Conservation (phyloP, 176 grass and related monocot genomes). For the Cenchrus fungigraminus region DNA sequence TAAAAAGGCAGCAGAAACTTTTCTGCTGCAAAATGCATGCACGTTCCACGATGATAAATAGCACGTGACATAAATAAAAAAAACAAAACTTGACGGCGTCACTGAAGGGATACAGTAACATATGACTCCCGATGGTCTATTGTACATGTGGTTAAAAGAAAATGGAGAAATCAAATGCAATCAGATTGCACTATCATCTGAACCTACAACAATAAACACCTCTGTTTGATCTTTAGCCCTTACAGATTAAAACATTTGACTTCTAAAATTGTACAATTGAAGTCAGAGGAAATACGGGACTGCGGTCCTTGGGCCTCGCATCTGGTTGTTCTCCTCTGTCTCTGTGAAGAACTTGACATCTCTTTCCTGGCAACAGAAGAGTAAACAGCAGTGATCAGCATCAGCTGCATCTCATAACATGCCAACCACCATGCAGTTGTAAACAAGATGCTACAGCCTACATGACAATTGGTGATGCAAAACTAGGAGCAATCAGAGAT, state of each 20-base stretch:
- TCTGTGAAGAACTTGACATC: slow-evolving; percentile 98
- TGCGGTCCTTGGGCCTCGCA: slow-evolving; percentile 89
- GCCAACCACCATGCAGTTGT: not conserved
- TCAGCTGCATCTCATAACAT: not conserved
- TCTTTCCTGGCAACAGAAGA: slow-evolving; percentile 62
- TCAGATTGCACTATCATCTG: slow-evolving; percentile 59
- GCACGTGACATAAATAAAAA: slow-evolving; percentile 29
- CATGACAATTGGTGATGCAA: not conserved
- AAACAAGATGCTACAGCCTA: not conserved
- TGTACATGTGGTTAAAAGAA: slow-evolving; percentile 80
- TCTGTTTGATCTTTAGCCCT: slow-evolving; percentile 57
- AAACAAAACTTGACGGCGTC: slow-evolving; percentile 58
- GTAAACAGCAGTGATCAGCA: not conserved
- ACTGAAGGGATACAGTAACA: slow-evolving; percentile 58
- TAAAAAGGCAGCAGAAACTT: not conserved
- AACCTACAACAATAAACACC: slow-evolving; percentile 57
- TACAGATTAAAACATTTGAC: slow-evolving; percentile 53
- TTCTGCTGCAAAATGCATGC: not conserved
- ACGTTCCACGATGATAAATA: slow-evolving; percentile 1
- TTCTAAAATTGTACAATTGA: slow-evolving; percentile 65
- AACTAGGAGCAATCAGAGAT: not conserved
- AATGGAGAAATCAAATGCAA: slow-evolving; percentile 55
- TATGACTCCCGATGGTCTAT: slow-evolving; percentile 57
- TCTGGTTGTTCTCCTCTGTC: slow-evolving; percentile 99
- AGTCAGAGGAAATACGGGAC: slow-evolving; percentile 96